Conservation (phyloP, 768 basidiomycete species). For the Rhizopogon salebrosus region DNA sequence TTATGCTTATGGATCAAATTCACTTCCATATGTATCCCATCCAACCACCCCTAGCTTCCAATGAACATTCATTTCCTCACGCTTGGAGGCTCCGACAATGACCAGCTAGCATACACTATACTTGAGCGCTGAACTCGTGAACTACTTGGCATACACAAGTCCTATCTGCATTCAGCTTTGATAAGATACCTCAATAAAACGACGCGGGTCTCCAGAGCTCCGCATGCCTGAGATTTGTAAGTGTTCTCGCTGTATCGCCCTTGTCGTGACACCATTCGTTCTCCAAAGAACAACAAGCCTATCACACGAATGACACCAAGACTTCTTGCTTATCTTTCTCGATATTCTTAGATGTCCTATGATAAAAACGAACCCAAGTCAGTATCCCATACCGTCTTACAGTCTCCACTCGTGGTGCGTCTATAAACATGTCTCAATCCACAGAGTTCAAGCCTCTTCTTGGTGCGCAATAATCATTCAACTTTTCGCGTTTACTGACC, state of each 20-base stretch:
- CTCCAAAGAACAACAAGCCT: background rate
- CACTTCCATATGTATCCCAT: background rate
- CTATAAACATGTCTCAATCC: constrained; percentile 2
- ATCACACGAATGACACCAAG: background rate
- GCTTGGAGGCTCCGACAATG: too few species aligned
- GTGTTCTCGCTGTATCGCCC: background rate
- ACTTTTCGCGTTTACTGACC: background rate
- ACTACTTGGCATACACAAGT: background rate
- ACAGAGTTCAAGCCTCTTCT: constrained; percentile 38
- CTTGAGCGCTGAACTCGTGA: background rate
- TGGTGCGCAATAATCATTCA: constrained; percentile 14
- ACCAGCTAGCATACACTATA: too few species aligned
- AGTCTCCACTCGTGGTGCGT: background rate
- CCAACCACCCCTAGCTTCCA: background rate
- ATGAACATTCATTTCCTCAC: background rate
- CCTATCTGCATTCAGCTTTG: background rate
- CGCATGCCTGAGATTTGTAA: background rate
- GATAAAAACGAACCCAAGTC: background rate
- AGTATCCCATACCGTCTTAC: background rate
- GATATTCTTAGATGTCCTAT: background rate
- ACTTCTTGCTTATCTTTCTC: background rate
- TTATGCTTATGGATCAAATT: background rate
- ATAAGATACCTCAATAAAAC: background rate
- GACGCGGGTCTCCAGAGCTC: background rate
- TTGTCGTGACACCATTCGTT: background rate